Percentiles rank a stretch among this genome's conserved stretches.
Evolutionary conservation across 306 rosid genomes (phyloP).

Genomic region (Prunus fruticosa): DNA sequence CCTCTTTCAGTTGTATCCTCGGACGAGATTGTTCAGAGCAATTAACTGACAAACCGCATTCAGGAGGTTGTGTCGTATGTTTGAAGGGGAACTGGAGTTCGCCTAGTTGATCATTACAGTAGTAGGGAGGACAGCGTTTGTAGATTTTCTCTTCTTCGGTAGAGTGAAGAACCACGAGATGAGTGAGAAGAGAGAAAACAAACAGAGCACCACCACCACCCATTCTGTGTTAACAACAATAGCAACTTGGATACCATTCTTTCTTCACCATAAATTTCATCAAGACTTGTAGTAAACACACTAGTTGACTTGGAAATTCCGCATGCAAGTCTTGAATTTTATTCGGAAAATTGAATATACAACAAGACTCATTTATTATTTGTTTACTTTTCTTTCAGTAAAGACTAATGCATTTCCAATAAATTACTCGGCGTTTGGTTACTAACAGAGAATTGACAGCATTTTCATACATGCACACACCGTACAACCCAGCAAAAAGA

Average conservation of each 20-base stretch:
- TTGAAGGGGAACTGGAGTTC: neutral
- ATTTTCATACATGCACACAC: too few species aligned
- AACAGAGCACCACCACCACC: neutral
- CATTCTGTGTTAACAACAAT: neutral
- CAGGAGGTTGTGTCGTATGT: accelerated
- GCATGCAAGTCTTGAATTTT: neutral
- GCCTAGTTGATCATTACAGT: accelerated
- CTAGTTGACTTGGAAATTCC: neutral
- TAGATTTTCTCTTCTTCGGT: neutral
- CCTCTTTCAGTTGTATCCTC: neutral
- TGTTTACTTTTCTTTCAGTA: neutral
- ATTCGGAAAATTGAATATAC: neutral
- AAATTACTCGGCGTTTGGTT: too few species aligned
- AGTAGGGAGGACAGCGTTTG: neutral
- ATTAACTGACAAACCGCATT: neutral
- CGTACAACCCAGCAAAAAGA: too few species aligned
- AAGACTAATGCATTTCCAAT: neutral
- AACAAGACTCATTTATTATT: too few species aligned
- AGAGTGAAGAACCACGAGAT: neutral
- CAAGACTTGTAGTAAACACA: neutral
- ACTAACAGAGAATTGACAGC: too few species aligned
- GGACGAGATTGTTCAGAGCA: neutral
- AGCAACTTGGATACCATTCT: neutral
- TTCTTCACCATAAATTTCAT: neutral
- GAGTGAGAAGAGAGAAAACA: neutral